These are phyloP conservation scores for Sporothrix pallida DNA, from an alignment of 2,329 filamentous ascomycete species.

Conservation along the genomic window DNA sequence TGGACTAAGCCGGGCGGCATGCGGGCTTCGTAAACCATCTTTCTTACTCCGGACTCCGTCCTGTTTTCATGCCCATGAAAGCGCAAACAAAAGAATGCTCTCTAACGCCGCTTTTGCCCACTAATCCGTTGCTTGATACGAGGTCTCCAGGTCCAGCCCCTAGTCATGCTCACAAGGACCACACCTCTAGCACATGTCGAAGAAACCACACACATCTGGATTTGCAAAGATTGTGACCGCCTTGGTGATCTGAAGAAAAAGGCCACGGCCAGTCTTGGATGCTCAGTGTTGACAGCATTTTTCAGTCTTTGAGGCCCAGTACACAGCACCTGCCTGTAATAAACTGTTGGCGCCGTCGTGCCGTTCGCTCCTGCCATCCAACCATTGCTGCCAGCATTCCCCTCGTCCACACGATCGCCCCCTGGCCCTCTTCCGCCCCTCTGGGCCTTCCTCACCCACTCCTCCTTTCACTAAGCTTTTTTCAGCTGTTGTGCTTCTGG, in stretches of 20 bases:
- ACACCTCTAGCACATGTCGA: neutral
- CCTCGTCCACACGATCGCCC: slow-evolving; percentile 12
- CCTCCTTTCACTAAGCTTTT: slow-evolving; percentile 21
- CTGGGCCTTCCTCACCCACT: slow-evolving; percentile 10
- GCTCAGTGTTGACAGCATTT: neutral
- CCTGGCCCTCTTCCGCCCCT: slow-evolving; percentile 11
- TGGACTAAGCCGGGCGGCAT: neutral
- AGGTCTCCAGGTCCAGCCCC: neutral
- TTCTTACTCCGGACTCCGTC: neutral
- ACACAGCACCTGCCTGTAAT: neutral
- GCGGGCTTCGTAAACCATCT: neutral
- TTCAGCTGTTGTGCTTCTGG: slow-evolving; percentile 2
- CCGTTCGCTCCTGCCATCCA: slow-evolving; percentile 11
- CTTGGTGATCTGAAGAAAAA: no score
- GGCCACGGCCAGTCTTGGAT: neutral
- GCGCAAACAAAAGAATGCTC: slow-evolving; percentile 5
- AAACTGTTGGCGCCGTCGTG: neutral
- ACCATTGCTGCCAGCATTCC: slow-evolving; percentile 15
- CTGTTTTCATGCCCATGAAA: neutral
- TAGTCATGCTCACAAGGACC: neutral
- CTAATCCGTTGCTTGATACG: slow-evolving; percentile 15
- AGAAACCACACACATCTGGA: neutral
- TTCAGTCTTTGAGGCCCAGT: neutral
- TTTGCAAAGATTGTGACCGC: no score
- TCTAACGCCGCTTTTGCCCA: neutral